phyloP scores from a whole-genome alignment of 169 alveolate genomes.

The Neospora caninum region DNA sequence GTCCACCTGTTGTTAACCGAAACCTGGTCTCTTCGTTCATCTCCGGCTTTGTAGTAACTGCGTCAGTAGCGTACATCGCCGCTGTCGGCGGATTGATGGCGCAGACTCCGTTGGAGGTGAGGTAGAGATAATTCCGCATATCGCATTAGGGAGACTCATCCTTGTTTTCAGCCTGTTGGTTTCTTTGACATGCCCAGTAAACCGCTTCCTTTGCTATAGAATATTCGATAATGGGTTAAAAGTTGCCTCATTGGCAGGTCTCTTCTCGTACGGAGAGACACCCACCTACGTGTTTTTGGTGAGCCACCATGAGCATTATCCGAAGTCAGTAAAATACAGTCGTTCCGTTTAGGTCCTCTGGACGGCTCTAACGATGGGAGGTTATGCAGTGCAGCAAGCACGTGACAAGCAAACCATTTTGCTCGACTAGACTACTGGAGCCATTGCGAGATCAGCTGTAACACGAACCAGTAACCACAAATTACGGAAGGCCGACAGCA shows the following conservation, averaged over 20 bases:
- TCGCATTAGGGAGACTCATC: neutral
- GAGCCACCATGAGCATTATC: neutral
- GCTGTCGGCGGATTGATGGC: neutral
- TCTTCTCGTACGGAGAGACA: neutral
- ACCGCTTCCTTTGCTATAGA: neutral
- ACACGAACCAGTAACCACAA: too few species aligned
- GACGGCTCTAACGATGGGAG: neutral
- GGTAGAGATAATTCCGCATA: neutral
- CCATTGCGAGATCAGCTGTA: neutral
- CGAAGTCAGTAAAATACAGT: neutral
- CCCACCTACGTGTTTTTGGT: neutral
- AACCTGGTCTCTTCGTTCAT: neutral
- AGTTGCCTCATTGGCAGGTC: neutral
- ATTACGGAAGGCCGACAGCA: too few species aligned
- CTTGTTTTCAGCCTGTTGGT: neutral
- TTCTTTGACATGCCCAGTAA: constrained; percentile 16
- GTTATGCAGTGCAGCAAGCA: constrained; percentile 6
- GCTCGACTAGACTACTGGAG: neutral
- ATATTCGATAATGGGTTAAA: neutral
- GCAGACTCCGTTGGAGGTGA: neutral
- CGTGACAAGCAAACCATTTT: neutral
- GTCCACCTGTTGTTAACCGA: constrained; percentile 10
- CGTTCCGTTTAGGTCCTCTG: neutral
- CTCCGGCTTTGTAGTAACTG: constrained; percentile 6
- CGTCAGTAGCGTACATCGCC: neutral